A percentile compares a stretch with the other conserved stretches of the same genome.
Evolutionary conservation across 768 basidiomycete genomes (phyloP).

Genomic region (Mycena galopus): DNA sequence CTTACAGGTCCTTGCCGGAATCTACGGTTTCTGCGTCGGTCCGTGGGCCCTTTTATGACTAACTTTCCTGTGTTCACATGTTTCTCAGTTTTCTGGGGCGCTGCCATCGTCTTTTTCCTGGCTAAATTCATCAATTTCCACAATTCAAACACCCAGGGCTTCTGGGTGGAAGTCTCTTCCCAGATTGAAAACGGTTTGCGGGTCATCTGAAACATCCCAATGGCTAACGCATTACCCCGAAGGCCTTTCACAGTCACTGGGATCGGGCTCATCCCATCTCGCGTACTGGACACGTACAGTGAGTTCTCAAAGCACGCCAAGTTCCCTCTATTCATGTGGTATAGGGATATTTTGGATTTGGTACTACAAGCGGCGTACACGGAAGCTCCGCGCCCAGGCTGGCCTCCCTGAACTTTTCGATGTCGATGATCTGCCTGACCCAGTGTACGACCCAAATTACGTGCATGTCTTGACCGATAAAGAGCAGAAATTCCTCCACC

Average conservation of each 20-base stretch:
- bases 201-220: background rate
- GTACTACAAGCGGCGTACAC: slow-evolving; percentile 75
- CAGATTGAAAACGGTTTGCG: slow-evolving; percentile 82
- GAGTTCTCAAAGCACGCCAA: slow-evolving; percentile 41
- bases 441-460: slow-evolving; percentile 76
- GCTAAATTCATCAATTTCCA: slow-evolving; percentile 78
- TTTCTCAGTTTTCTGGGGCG: slow-evolving; percentile 83
- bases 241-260: slow-evolving; percentile 89
- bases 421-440: slow-evolving; percentile 86
- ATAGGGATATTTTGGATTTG: slow-evolving; percentile 81
- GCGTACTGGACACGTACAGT: slow-evolving; percentile 84
- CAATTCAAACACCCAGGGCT: slow-evolving; percentile 75
- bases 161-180: slow-evolving; percentile 85
- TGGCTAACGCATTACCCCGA: background rate
- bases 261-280: slow-evolving; percentile 83
- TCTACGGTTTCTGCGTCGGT: slow-evolving; percentile 86
- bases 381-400: slow-evolving; percentile 67
- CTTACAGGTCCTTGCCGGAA: slow-evolving; percentile 69
- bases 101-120: slow-evolving; percentile 83
- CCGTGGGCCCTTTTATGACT: background rate
- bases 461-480: slow-evolving; percentile 76
- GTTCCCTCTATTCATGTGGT: background rate
- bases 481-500: slow-evolving; percentile 74
- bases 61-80: slow-evolving; percentile 16
- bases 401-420: slow-evolving; percentile 80